Base-by-base conservation (phyloP, 768 basidiomycete genomes). In the Dictyophora rubrovolvata region DNA sequence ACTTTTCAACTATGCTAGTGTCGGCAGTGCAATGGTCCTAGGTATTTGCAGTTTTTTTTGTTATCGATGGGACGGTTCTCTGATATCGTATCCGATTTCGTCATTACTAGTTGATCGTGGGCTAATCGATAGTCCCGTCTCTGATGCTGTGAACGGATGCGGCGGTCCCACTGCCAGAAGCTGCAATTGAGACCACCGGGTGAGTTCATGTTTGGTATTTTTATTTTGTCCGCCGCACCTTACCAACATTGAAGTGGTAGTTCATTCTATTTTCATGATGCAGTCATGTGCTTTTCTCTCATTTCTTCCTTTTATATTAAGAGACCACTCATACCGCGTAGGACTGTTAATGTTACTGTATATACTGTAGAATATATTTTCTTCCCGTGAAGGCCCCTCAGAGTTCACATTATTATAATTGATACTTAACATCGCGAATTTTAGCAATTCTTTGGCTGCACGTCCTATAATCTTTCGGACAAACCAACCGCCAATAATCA, bases 141-240 rank as follows among this genome's bases (percentile, higher is more conserved):
- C 55, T 2, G n/a, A 20, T n/a, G 50, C 50, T 34, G 14, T 51
- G 16, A 34, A 34, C 14, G 55, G 55, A 21, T 56, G 55, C 42
- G 55, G 55, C n/a, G 55, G 55, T 23, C 42, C 42, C 55, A 56
- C 36, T 48, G 55, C 21, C 20, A 56, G 55, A 42, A 56, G 55
- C 22, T 56, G 55, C 42, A 56, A 56, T 22, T 56, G 34, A 56
- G 42, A 42, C 42, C 42, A 42, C 42, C 42, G 14, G 42, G 42
- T 42, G 42, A n/a, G 42, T 42, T 42, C 12, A 42, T 14, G n/a
- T 4, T 42, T 42, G 42, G 7, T 42, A 42, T 42, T 42, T 42
- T 42, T 42, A 12, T n/a, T 42, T 42, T 9, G 28, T 28, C 28
- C 28, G 28, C 28, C 28, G 28, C 28, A 12, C 10, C 11, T 42